Percentiles rank a stretch among this genome's conserved stretches.
Conservation (phyloP, 768 basidiomycete genomes). For the Collybia sordida region DNA sequence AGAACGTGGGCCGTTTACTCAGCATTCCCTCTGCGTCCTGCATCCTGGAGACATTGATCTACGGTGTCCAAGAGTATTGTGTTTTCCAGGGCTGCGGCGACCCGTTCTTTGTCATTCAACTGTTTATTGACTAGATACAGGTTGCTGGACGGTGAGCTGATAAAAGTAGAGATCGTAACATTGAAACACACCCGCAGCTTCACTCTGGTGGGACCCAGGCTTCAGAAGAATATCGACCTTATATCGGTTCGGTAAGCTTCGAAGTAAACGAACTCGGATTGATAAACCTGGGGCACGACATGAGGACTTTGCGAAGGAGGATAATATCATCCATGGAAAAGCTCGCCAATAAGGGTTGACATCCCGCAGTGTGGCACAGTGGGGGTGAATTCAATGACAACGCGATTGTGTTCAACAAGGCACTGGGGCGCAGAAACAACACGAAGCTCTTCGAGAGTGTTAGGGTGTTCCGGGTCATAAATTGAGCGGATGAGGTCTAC, state of each 20-base stretch:
- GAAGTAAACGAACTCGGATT: conserved; percentile 87
- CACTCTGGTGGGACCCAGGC: conserved; percentile 95
- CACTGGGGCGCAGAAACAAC: conserved; percentile 94
- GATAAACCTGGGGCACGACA: conserved; percentile 65
- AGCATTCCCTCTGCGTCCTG: conserved; percentile 27
- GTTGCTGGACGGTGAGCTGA: neutral
- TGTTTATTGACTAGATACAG: conserved; percentile 85
- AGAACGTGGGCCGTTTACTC: conserved; percentile 8
- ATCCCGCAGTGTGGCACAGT: conserved; percentile 98
- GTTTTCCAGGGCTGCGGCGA: conserved; percentile 96
- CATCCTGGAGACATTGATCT: conserved; percentile 57
- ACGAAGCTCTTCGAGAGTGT: conserved; percentile 89
- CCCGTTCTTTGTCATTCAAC: conserved; percentile 97
- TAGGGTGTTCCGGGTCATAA: conserved; percentile 94
- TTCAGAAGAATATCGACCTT: conserved; percentile 93
- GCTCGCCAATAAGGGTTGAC: conserved; percentile 91
- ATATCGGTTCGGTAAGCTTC: conserved; percentile 89
- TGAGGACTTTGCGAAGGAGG: conserved; percentile 4
- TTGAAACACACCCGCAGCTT: conserved; percentile 67
- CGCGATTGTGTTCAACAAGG: conserved; percentile 50
- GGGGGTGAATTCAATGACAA: conserved; percentile 92
- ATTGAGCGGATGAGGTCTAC: conserved; percentile 90
- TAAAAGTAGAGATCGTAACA: neutral
- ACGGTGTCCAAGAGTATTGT: conserved; percentile 81
- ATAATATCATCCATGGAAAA: conserved; percentile 5